phyloP scores from a whole-genome alignment of 176 grass and related monocot genomes.

The Zoysia japonica region DNA sequence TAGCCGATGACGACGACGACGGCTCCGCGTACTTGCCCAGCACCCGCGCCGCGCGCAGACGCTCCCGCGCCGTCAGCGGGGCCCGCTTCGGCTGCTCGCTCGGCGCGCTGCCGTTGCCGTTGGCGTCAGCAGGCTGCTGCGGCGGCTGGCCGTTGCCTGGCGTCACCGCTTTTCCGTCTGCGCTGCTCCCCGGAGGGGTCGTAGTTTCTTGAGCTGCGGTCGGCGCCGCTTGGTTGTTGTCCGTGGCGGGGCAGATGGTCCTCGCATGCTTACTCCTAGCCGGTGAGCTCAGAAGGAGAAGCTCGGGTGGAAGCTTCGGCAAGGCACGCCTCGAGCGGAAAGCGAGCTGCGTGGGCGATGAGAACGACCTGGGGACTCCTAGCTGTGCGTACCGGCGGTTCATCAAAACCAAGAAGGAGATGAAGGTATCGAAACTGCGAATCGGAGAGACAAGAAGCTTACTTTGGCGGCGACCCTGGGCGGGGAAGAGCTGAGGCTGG shows the following conservation, averaged over 20 bases:
- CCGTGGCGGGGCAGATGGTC: slow-evolving; percentile 29
- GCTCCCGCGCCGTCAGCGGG: slow-evolving; percentile 77
- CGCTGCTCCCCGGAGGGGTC: not conserved
- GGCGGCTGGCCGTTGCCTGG: slow-evolving; percentile 29
- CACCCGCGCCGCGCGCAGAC: slow-evolving; percentile 74
- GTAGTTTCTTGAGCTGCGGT: slow-evolving; percentile 33
- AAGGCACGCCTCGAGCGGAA: slow-evolving; percentile 40
- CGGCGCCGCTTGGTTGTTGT: slow-evolving; percentile 43
- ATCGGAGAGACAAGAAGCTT: not conserved
- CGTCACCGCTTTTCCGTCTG: not conserved
- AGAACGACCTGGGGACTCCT: slow-evolving; percentile 35
- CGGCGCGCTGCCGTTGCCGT: slow-evolving; percentile 30
- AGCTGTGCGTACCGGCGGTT: slow-evolving; percentile 26
- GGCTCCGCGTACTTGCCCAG: slow-evolving; percentile 82
- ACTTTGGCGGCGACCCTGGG: slow-evolving; percentile 43
- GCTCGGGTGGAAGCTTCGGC: slow-evolving; percentile 22
- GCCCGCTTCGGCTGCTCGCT: slow-evolving; percentile 44
- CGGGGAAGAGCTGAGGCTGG: slow-evolving; percentile 39
- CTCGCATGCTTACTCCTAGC: slow-evolving; percentile 45
- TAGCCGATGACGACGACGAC: slow-evolving; percentile 31
- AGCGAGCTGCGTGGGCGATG: slow-evolving; percentile 41
- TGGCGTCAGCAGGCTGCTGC: not conserved
- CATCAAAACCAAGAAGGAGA: not conserved
- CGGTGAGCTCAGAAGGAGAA: slow-evolving; percentile 18
- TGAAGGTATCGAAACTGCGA: not conserved